These are phyloP conservation scores for Rhexocercosporidium sp. DNA, from an alignment of 2,329 filamentous ascomycete species.

Conservation along the genomic window DNA sequence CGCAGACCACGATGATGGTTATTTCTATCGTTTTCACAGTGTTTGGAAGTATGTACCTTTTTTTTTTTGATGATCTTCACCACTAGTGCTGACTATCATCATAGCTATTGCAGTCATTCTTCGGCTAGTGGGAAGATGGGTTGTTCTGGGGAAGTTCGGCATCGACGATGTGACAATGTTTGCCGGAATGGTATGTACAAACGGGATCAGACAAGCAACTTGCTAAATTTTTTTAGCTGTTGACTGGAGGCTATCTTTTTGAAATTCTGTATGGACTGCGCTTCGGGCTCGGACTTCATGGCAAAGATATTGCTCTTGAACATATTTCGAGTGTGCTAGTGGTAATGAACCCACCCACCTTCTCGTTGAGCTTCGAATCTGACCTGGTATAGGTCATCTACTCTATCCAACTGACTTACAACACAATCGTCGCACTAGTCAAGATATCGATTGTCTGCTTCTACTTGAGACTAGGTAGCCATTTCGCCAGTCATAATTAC, in stretches of 20 bases:
- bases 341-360: conserved; percentile 12
- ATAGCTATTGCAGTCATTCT: conserved; percentile 22
- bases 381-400: conserved; percentile 32
- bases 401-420: conserved; percentile 43
- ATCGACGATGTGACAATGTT: conserved; percentile 26
- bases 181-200: conserved; percentile 18
- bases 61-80: not conserved
- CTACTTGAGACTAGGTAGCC: conserved; percentile 44
- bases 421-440: conserved; percentile 38
- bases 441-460: conserved; percentile 44
- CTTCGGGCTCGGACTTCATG: conserved; percentile 26
- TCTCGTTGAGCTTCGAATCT: not conserved
- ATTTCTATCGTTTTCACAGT: conserved; percentile 20
- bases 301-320: conserved; percentile 3
- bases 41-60: conserved; percentile 20
- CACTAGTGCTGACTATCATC: not conserved
- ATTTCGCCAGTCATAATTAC: not conserved
- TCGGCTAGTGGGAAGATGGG: conserved; percentile 20
- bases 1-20: conserved; percentile 14
- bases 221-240: conserved; percentile 9
- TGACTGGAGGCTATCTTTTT: conserved; percentile 26
- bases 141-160: conserved; percentile 19
- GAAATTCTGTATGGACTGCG: conserved; percentile 24
- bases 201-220: not conserved
- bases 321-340: conserved; percentile 18